These are phyloP conservation scores for Mycena floridula DNA, from an alignment of 768 basidiomycete species.

Conservation along the genomic window DNA sequence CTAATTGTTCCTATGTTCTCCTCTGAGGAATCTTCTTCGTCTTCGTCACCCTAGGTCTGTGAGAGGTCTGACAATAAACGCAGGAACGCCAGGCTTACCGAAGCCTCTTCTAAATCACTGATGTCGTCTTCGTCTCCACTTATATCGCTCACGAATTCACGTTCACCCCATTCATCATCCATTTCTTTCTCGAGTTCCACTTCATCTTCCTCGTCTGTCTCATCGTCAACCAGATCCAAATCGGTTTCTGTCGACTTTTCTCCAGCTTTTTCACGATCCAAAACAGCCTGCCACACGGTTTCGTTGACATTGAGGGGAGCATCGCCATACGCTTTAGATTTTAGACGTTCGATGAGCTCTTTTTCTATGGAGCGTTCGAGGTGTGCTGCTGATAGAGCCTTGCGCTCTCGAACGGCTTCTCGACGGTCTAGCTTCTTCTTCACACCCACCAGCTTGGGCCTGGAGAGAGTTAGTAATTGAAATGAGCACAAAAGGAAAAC, in stretches of 20 bases:
- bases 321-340: slow-evolving; percentile 96
- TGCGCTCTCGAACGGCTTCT: slow-evolving; percentile 88
- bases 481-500: slow-evolving; percentile 19
- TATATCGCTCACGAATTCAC: slow-evolving; percentile 72
- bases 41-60: slow-evolving; percentile 24
- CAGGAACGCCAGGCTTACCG: slow-evolving; percentile 34
- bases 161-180: slow-evolving; percentile 53
- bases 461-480: slow-evolving; percentile 21
- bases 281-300: slow-evolving; percentile 87
- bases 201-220: slow-evolving; percentile 44
- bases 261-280: slow-evolving; percentile 69
- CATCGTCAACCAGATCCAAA: slow-evolving; percentile 53
- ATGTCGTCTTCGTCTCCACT: slow-evolving; percentile 57
- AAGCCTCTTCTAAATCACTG: slow-evolving; percentile 65
- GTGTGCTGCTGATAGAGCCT: slow-evolving; percentile 92
- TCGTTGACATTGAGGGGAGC: slow-evolving; percentile 98
- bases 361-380: slow-evolving; percentile 94
- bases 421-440: slow-evolving; percentile 97
- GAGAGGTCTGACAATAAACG: not conserved
- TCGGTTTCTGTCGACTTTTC: slow-evolving; percentile 41
- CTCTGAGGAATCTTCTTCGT: slow-evolving; percentile 28
- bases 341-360: slow-evolving; percentile 91
- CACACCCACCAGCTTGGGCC: slow-evolving; percentile 89
- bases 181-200: slow-evolving; percentile 48
- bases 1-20: slow-evolving; percentile 25